phyloP scores from a whole-genome alignment of 208 protist species.

The Acanthamoeba rhysodes region DNA sequence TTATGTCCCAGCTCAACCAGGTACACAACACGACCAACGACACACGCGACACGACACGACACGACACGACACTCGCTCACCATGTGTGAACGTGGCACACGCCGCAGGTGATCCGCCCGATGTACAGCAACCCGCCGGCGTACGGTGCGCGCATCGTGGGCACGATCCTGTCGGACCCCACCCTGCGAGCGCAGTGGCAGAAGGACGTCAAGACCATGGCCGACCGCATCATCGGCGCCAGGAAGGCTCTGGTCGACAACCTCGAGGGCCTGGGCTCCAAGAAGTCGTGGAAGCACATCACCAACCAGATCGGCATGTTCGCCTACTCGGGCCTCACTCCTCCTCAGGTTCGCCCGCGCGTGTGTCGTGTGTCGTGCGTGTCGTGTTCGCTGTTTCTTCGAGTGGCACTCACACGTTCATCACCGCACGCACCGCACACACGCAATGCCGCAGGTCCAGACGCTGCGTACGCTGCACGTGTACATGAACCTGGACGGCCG shows the following conservation, averaged over 20 bases:
- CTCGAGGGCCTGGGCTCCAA: conserved; percentile 65
- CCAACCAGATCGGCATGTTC: conserved; percentile 99
- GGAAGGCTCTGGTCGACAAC: conserved; percentile 32
- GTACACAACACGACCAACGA: neutral
- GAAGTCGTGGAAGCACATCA: conserved; percentile 96
- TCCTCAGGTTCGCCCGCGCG: neutral
- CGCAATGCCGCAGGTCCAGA: neutral
- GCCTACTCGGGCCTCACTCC: conserved; percentile 91
- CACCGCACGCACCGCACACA: neutral
- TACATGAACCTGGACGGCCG: conserved; percentile 93
- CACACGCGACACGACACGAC: conserved; percentile 36
- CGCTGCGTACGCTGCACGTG: conserved; percentile 89
- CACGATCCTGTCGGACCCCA: conserved; percentile 92
- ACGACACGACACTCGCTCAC: too few species aligned
- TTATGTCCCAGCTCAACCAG: conserved; percentile 92
- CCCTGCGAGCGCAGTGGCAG: conserved; percentile 85
- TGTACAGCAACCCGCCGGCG: conserved; percentile 97
- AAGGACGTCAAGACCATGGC: conserved; percentile 77
- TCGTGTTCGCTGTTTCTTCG: neutral
- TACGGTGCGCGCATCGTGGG: conserved; percentile 96
- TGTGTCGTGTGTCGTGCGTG: neutral
- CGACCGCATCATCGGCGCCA: conserved; percentile 73
- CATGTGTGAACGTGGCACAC: too few species aligned
- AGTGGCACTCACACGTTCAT: neutral
- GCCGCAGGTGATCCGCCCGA: conserved; percentile 93